A percentile compares a stretch with the other conserved stretches of the same genome.
These are phyloP conservation scores for Diophrys sp. DNA, from an alignment of 73 alveolate genomes.

Conservation along the genomic window DNA sequence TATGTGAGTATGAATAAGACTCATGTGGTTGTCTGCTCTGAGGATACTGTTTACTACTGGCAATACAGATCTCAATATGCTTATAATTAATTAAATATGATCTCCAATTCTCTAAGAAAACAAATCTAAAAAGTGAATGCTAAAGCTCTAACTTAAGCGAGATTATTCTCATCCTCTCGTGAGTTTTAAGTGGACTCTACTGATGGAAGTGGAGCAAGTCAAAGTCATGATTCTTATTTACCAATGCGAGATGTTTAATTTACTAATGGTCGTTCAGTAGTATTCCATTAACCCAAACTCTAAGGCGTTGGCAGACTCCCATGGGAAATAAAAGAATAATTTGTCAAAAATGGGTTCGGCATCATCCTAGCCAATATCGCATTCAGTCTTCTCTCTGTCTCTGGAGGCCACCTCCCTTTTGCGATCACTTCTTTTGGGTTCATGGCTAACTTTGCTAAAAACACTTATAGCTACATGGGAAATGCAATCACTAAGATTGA, in stretches of 20 bases:
- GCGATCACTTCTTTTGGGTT: neutral
- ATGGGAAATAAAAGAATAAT: neutral
- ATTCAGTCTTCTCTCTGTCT: neutral
- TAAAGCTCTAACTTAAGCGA: no score
- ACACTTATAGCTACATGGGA: slow-evolving; percentile 16
- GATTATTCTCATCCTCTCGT: neutral
- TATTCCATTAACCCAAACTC: neutral
- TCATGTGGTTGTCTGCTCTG: slow-evolving; percentile 87
- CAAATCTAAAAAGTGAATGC: neutral
- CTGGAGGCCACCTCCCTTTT: neutral
- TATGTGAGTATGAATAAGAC: slow-evolving; percentile 97
- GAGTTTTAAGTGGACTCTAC: neutral
- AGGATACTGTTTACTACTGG: slow-evolving; percentile 83
- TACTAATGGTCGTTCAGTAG: neutral
- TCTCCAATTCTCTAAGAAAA: neutral
- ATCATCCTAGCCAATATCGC: neutral
- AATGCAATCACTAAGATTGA: slow-evolving; percentile 43
- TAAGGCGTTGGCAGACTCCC: neutral
- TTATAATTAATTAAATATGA: neutral
- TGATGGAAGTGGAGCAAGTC: neutral
- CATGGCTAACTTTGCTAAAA: neutral
- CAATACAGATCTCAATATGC: slow-evolving; percentile 60
- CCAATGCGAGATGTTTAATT: neutral
- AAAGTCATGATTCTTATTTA: neutral
- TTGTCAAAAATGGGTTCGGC: neutral